Evolutionary conservation across 2,329 filamentous ascomycete genomes (phyloP).

Genomic region (Hirsutella rhossiliensis): DNA sequence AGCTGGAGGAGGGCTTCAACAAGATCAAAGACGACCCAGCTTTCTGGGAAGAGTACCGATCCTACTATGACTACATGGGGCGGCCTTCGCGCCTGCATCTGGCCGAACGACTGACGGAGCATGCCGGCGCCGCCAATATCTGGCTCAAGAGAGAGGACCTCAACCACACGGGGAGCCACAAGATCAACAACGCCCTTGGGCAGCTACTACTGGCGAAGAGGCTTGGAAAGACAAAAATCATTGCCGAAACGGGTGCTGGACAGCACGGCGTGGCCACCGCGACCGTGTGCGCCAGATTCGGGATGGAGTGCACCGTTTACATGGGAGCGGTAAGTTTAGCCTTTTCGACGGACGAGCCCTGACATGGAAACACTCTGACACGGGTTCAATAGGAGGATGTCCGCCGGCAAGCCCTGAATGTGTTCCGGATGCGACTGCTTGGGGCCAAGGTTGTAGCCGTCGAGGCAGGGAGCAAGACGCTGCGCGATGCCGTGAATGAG

Average conservation of each 20-base stretch:
- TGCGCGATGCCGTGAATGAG: conserved; percentile 88
- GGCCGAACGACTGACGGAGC: conserved; percentile 75
- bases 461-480: conserved; percentile 74
- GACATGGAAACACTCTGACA: background rate
- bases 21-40: conserved; percentile 72
- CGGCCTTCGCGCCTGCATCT: conserved; percentile 85
- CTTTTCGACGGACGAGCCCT: background rate
- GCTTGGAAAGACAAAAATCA: conserved; percentile 91
- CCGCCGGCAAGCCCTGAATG: conserved; percentile 87
- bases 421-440: conserved; percentile 95
- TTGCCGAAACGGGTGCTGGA: conserved; percentile 92
- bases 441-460: conserved; percentile 89
- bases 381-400: conserved; percentile 59
- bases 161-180: conserved; percentile 96
- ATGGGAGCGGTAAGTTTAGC: conserved; percentile 63
- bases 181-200: conserved; percentile 97
- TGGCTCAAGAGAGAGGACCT: conserved; percentile 97
- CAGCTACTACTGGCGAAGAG: conserved; percentile 79
- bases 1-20: conserved; percentile 87
- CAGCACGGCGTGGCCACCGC: conserved; percentile 97
- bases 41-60: conserved; percentile 96
- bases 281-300: conserved; percentile 95
- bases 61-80: conserved; percentile 96
- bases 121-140: conserved; percentile 87
- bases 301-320: conserved; percentile 94